A percentile compares a stretch with the other conserved stretches of the same genome.
These are phyloP conservation scores for Piromyces finnis DNA, from an alignment of 192 early-diverging fungal species.

Conservation along the genomic window DNA sequence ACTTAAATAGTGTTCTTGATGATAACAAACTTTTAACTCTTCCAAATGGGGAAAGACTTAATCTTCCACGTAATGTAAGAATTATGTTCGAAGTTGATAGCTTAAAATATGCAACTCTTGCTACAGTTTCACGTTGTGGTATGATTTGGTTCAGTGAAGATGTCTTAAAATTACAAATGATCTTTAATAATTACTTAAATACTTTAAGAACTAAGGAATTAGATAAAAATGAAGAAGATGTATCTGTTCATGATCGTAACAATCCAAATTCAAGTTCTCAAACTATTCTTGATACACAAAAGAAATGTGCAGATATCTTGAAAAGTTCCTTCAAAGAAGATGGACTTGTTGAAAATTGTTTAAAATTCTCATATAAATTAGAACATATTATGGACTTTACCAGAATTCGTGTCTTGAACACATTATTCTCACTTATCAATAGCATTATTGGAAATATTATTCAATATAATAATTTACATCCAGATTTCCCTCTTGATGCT, in stretches of 20 bases:
- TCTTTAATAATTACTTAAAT: constrained; percentile 65
- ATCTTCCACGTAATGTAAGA: constrained; percentile 83
- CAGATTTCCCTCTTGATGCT: constrained; percentile 78
- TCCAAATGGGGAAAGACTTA: constrained; percentile 95
- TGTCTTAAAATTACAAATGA: constrained; percentile 62
- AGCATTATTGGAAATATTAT: constrained; percentile 64
- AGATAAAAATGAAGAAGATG: constrained; percentile 65
- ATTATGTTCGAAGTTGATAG: constrained; percentile 99
- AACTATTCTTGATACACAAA: constrained; percentile 33
- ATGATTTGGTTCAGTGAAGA: constrained; percentile 99
- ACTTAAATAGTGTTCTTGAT: constrained; percentile 89
- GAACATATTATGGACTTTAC: constrained; percentile 99
- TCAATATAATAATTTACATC: constrained; percentile 80
- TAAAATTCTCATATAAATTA: constrained; percentile 46
- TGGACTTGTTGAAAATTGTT: constrained; percentile 52
- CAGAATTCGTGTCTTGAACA: constrained; percentile 53
- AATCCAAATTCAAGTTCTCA: not conserved
- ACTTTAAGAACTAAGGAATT: constrained; percentile 51
- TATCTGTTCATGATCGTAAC: not conserved
- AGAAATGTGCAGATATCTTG: constrained; percentile 51
- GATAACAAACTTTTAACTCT: constrained; percentile 94
- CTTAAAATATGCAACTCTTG: constrained; percentile 91
- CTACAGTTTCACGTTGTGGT: constrained; percentile 96
- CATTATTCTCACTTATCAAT: constrained; percentile 83
- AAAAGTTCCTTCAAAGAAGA: constrained; percentile 50